phyloP scores from a whole-genome alignment of 441 rosid genomes.

The Biscutella laevigata region DNA sequence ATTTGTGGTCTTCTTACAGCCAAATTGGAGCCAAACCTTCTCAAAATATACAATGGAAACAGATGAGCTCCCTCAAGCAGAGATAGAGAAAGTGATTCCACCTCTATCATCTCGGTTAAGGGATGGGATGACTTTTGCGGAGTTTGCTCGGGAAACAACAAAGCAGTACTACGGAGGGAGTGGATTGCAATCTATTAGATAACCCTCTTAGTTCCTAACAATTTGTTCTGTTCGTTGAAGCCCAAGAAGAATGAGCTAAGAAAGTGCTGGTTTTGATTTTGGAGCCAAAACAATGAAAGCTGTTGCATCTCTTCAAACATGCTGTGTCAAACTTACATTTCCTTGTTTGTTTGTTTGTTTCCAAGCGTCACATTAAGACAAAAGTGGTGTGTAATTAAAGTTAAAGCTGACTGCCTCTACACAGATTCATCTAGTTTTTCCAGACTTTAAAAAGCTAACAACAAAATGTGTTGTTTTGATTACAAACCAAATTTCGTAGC shows the following conservation, averaged over 20 bases:
- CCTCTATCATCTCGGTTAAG: conserved; percentile 61
- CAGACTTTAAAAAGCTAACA: conserved; percentile 2
- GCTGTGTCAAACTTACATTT: conserved; percentile 14
- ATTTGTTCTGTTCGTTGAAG: conserved; percentile 5
- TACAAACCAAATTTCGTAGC: not conserved
- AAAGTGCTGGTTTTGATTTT: conserved; percentile 13
- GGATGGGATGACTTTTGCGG: conserved; percentile 88
- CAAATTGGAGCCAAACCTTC: conserved; percentile 72
- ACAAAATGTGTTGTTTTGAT: no score
- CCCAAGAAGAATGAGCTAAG: conserved; percentile 17
- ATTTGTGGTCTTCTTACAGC: conserved; percentile 75
- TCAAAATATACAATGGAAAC: conserved; percentile 32
- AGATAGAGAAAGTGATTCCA: conserved; percentile 48
- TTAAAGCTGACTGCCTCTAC: conserved; percentile 28
- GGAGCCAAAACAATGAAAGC: conserved; percentile 22
- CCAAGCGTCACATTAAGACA: conserved; percentile 18
- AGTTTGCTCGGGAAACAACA: conserved; percentile 70
- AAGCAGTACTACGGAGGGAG: conserved; percentile 77
- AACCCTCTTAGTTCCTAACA: not conserved
- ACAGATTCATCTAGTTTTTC: not conserved
- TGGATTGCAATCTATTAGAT: conserved; percentile 67
- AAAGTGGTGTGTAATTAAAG: conserved; percentile 25
- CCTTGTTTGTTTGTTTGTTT: conserved; percentile 11
- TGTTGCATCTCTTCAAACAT: conserved; percentile 19
- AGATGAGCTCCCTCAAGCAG: conserved; percentile 15